phyloP scores from a whole-genome alignment of 2,329 filamentous ascomycete genomes.

The Aspergillus neoniger region DNA sequence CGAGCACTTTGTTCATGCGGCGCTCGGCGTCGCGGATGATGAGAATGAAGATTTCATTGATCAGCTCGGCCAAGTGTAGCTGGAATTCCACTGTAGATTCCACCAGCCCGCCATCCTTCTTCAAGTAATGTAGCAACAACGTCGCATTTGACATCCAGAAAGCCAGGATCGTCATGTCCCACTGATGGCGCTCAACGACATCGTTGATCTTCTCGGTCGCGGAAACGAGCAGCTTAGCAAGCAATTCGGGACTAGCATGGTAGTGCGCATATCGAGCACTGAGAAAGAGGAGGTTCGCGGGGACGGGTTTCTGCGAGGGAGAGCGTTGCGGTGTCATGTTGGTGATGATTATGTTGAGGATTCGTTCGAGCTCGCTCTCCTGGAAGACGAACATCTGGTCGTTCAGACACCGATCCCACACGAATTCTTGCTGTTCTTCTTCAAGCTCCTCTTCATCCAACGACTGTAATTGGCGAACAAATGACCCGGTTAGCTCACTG shows the following conservation, averaged over 20 bases:
- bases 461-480: constrained; percentile 35
- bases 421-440: constrained; percentile 89
- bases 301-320: constrained; percentile 94
- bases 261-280: constrained; percentile 96
- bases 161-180: constrained; percentile 99
- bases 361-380: constrained; percentile 85
- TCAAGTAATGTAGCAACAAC: constrained; percentile 90
- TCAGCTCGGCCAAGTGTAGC: constrained; percentile 85
- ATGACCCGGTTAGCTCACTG: not conserved
- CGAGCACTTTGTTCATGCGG: constrained; percentile 92
- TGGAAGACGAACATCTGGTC: constrained; percentile 99
- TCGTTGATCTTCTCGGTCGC: constrained; percentile 97
- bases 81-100: constrained; percentile 86
- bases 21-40: constrained; percentile 96
- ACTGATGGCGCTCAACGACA: constrained; percentile 92
- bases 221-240: constrained; percentile 76
- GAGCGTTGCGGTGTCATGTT: constrained; percentile 97
- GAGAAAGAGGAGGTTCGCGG: constrained; percentile 94
- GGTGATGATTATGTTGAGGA: constrained; percentile 93
- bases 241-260: constrained; percentile 81
- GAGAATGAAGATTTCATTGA: constrained; percentile 97
- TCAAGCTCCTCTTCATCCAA: constrained; percentile 83
- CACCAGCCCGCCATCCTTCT: constrained; percentile 83
- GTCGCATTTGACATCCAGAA: constrained; percentile 99
- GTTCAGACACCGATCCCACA: constrained; percentile 90